A percentile compares a stretch with the other conserved stretches of the same genome.
Evolutionary conservation across 2,329 filamentous ascomycete genomes (phyloP).

Genomic region (Neonectria punicea): DNA sequence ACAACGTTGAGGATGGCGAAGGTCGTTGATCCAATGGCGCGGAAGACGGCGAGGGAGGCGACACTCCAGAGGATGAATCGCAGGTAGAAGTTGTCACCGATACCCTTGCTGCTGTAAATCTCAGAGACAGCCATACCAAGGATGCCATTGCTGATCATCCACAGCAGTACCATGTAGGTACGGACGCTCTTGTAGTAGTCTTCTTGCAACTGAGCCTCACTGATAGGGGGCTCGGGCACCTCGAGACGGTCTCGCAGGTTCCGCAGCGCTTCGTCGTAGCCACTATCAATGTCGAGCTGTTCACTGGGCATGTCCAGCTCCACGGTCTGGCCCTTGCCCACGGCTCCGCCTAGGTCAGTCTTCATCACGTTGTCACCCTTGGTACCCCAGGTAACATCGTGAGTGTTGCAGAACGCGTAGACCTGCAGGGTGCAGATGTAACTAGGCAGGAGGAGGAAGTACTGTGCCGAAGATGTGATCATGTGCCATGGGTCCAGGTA

Average conservation of each 20-base stretch:
- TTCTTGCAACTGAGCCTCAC: conserved; percentile 89
- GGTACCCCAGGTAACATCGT: conserved; percentile 60
- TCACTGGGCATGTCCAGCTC: conserved; percentile 98
- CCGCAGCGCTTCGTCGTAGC: conserved; percentile 95
- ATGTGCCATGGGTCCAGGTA: conserved; percentile 99
- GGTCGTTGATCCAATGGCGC: conserved; percentile 81
- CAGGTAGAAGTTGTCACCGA: conserved; percentile 89
- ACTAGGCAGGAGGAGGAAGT: conserved; percentile 89
- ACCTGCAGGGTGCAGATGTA: conserved; percentile 99
- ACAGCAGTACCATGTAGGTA: conserved; percentile 96
- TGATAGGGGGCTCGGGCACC: conserved; percentile 70
- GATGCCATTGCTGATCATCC: conserved; percentile 92
- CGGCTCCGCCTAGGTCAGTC: conserved; percentile 90
- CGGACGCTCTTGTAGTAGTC: conserved; percentile 98
- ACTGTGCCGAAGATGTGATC: conserved; percentile 91
- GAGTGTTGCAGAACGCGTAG: conserved; percentile 81
- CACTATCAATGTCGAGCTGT: conserved; percentile 96
- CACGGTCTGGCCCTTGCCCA: conserved; percentile 81
- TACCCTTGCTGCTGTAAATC: conserved; percentile 76
- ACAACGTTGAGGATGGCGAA: conserved; percentile 88
- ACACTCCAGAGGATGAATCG: conserved; percentile 94
- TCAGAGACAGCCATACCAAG: conserved; percentile 94
- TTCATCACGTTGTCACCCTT: conserved; percentile 97
- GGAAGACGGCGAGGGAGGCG: conserved; percentile 85
- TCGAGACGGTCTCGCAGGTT: conserved; percentile 95